A percentile compares a stretch with the other conserved stretches of the same genome.
phyloP scores from a whole-genome alignment of 2,329 filamentous ascomycete genomes.

The Phialocephala subalpina region DNA sequence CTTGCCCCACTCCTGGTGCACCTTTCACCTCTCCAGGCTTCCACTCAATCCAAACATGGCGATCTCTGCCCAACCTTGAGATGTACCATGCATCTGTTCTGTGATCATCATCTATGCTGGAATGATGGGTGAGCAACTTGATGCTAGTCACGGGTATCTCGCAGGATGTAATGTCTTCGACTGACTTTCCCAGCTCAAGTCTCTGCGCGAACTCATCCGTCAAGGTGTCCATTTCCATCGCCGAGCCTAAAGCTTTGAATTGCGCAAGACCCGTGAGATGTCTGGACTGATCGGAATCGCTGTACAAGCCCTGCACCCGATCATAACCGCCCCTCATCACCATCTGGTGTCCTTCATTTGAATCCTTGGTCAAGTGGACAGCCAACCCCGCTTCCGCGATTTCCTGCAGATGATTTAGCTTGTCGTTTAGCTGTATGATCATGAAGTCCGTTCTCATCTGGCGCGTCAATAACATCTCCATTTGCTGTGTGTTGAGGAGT shows the following conservation, averaged over 20 bases:
- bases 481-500: neutral
- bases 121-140: neutral
- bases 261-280: neutral
- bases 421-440: neutral
- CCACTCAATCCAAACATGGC: neutral
- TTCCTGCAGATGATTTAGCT: neutral
- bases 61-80: neutral
- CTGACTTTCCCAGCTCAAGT: neutral
- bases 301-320: neutral
- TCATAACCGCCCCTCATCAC: neutral
- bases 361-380: neutral
- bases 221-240: neutral
- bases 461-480: neutral
- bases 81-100: neutral
- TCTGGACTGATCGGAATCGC: neutral
- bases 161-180: neutral
- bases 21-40: neutral
- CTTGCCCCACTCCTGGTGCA: neutral
- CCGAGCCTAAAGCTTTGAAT: slow-evolving; percentile 1
- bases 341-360: neutral
- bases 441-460: slow-evolving; percentile 1
- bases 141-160: neutral
- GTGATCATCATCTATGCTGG: neutral
- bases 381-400: neutral
- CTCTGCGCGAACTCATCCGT: neutral